These are phyloP conservation scores for Eragrostis curvula DNA, from an alignment of 176 grass and related monocot genomes.

Conservation along the genomic window DNA sequence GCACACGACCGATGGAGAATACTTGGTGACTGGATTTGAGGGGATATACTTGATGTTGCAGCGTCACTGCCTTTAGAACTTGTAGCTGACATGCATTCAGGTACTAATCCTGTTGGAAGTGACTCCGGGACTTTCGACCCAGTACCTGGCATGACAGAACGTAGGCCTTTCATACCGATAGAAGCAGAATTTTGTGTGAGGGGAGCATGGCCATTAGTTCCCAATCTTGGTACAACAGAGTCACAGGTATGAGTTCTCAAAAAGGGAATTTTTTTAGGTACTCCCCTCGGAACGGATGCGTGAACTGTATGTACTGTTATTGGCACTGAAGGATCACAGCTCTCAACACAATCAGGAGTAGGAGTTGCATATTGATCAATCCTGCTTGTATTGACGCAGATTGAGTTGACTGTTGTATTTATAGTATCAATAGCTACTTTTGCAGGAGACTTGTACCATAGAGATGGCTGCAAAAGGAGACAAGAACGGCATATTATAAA, in stretches of 20 bases:
- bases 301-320: neutral
- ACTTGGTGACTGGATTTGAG: neutral
- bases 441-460: conserved; percentile 37
- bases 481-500: neutral
- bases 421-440: neutral
- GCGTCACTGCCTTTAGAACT: neutral
- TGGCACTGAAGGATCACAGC: neutral
- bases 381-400: neutral
- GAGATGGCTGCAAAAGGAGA: conserved; percentile 21
- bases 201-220: neutral
- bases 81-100: neutral
- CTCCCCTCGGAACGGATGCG: neutral
- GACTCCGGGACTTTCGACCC: neutral
- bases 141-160: neutral
- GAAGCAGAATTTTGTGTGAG: neutral
- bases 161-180: conserved; percentile 13
- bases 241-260: neutral
- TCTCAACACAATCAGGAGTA: conserved; percentile 2
- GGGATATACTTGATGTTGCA: neutral
- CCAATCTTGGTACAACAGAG: conserved; percentile 11
- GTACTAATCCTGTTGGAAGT: neutral
- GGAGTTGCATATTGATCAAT: conserved; percentile 13
- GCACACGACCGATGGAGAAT: neutral
- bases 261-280: neutral
- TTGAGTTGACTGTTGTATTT: neutral